phyloP scores from a whole-genome alignment of 2,329 filamentous ascomycete species.

The Colletotrichum theobromicola region DNA sequence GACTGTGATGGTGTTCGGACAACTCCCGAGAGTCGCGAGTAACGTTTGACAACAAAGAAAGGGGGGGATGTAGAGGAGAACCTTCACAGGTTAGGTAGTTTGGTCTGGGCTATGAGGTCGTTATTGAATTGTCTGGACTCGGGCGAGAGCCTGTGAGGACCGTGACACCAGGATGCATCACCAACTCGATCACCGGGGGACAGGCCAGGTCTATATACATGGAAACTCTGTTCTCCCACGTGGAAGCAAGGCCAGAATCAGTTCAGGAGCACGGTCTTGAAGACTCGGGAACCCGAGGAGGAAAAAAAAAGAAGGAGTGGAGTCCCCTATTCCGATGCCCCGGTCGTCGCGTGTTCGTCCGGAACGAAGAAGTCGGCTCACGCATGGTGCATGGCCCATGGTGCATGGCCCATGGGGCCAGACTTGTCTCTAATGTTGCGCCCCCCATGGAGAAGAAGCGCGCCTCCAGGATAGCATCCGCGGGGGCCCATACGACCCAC shows the following conservation, averaged over 20 bases:
- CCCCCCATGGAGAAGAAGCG: constrained; percentile 18
- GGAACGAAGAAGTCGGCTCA: not conserved
- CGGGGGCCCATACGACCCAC: constrained; percentile 18
- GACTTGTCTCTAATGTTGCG: not conserved
- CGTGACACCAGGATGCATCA: not conserved
- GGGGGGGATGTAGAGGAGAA: not conserved
- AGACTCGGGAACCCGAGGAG: not conserved
- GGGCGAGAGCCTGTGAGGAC: not conserved
- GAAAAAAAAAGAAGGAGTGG: constrained; percentile 2
- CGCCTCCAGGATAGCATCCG: not conserved
- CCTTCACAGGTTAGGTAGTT: not conserved
- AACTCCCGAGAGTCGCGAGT: not conserved
- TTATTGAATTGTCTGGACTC: constrained; percentile 3
- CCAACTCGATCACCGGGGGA: not conserved
- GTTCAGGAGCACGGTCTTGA: not conserved
- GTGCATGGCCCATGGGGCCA: not conserved
- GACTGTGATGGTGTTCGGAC: not conserved
- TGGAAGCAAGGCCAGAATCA: not conserved
- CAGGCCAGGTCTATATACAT: not conserved
- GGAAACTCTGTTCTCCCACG: not conserved
- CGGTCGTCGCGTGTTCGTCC: constrained; percentile 10
- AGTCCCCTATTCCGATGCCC: constrained; percentile 2
- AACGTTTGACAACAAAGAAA: not conserved
- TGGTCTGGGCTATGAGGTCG: not conserved
- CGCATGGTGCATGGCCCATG: not conserved